Evolutionary conservation across 2,329 filamentous ascomycete genomes (phyloP).

Genomic region (Colletotrichum chrysophilum): DNA sequence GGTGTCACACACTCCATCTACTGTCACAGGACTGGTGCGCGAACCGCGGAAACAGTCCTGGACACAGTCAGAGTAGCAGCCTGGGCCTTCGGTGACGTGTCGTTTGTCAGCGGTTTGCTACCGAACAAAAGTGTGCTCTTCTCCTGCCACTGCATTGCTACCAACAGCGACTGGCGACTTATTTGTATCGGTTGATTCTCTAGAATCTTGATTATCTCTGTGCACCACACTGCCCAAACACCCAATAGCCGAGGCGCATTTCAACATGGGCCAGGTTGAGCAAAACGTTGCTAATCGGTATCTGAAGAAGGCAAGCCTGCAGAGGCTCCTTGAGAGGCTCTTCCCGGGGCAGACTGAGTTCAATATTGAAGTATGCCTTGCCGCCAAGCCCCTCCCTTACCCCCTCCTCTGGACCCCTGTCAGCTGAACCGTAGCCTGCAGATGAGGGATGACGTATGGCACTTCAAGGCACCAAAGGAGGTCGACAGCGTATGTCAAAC

Average conservation of each 20-base stretch:
- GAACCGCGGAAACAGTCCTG: neutral
- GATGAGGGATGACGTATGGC: conserved; percentile 34
- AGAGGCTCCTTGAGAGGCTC: conserved; percentile 27
- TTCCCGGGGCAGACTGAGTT: conserved; percentile 31
- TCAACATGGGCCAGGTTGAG: neutral
- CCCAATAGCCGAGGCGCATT: neutral
- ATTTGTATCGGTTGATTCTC: neutral
- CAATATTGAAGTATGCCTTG: conserved; percentile 28
- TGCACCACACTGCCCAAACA: neutral
- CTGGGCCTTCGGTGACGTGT: neutral
- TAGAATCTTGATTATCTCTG: neutral
- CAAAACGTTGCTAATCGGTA: conserved; percentile 31
- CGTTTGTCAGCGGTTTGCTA: neutral
- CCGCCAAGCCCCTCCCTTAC: neutral
- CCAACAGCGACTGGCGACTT: neutral
- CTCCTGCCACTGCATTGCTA: neutral
- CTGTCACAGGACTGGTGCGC: neutral
- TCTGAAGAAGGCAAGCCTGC: conserved; percentile 29
- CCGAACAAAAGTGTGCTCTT: neutral
- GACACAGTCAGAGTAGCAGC: neutral
- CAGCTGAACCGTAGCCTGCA: conserved; percentile 20
- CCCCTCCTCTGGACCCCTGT: neutral
- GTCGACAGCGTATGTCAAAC: neutral
- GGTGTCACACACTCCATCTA: neutral
- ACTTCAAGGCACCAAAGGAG: conserved; percentile 27